A percentile compares a stretch with the other conserved stretches of the same genome.
phyloP scores from a whole-genome alignment of 2,329 filamentous ascomycete species.

The Ilyonectria destructans region DNA sequence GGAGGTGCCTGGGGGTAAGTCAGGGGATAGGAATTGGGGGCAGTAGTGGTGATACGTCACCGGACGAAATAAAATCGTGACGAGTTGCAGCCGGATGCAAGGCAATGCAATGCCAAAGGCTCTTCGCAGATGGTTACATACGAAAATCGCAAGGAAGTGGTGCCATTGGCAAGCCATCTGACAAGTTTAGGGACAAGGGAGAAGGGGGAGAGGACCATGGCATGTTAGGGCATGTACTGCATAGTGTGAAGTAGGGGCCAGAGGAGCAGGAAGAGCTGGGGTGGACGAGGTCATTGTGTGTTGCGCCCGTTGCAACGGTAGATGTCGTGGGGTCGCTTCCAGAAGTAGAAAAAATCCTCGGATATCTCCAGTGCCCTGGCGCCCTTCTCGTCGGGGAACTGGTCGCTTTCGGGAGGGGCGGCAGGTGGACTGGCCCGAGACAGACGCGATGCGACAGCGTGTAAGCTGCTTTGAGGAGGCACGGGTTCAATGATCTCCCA shows the following conservation, averaged over 20 bases:
- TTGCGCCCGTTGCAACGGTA: constrained; percentile 44
- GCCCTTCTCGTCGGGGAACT: constrained; percentile 33
- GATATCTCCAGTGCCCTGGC: constrained; percentile 29
- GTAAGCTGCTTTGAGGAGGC: constrained; percentile 31
- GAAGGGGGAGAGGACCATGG: constrained; percentile 25
- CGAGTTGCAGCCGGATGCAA: constrained; percentile 32
- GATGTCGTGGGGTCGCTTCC: constrained; percentile 45
- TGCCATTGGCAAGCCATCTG: constrained; percentile 41
- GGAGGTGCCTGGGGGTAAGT: constrained; percentile 9
- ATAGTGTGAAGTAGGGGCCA: not conserved
- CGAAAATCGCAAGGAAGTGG: constrained; percentile 39
- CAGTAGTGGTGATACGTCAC: constrained; percentile 38
- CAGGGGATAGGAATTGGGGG: constrained; percentile 19
- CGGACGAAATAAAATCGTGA: constrained; percentile 26
- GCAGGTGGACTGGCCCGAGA: constrained; percentile 24
- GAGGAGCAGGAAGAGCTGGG: not conserved
- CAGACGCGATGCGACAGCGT: constrained; percentile 35
- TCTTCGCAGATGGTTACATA: constrained; percentile 35
- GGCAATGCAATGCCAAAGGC: constrained; percentile 38
- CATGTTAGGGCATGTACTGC: not conserved
- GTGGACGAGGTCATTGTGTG: constrained; percentile 11
- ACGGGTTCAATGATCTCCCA: constrained; percentile 27
- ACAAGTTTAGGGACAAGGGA: constrained; percentile 32
- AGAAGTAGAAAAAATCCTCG: constrained; percentile 35
- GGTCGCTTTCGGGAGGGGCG: constrained; percentile 35